Conservation (phyloP, 202 grass and related monocot species). For the Schoenoplectus triqueter region DNA sequence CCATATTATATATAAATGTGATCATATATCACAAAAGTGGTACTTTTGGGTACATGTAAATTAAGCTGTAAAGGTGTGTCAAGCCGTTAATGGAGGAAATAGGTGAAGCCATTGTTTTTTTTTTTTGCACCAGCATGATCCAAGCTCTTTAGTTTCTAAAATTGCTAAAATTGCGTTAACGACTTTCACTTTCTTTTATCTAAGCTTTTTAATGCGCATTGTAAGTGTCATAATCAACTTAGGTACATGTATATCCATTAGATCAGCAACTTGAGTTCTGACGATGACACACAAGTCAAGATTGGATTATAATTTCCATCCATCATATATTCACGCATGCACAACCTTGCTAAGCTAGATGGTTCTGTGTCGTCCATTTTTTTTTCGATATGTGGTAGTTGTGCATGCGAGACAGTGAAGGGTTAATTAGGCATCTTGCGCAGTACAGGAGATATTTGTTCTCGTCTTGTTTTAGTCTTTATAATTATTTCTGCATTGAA, state of each 20-base stretch:
- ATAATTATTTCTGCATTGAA: too few relatives aligned
- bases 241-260: background rate
- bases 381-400: background rate
- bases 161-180: background rate
- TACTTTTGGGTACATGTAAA: slow-evolving; percentile 1
- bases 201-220: background rate
- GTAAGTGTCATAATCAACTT: slow-evolving; percentile 21
- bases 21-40: background rate
- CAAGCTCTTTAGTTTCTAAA: background rate
- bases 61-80: background rate
- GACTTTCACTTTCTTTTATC: background rate
- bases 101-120: background rate
- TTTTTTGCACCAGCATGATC: background rate
- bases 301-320: too few relatives aligned
- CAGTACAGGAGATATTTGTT: background rate
- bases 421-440: background rate
- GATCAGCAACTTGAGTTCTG: too few relatives aligned
- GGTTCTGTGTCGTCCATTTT: background rate
- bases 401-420: slow-evolving; percentile 4
- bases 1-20: background rate
- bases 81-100: slow-evolving; percentile 3
- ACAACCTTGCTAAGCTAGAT: too few relatives aligned
- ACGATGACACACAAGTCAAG: too few relatives aligned
- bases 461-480: too few relatives aligned
- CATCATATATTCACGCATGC: too few relatives aligned